phyloP scores from a whole-genome alignment of 306 rosid genomes.

The Crotalaria pallida region DNA sequence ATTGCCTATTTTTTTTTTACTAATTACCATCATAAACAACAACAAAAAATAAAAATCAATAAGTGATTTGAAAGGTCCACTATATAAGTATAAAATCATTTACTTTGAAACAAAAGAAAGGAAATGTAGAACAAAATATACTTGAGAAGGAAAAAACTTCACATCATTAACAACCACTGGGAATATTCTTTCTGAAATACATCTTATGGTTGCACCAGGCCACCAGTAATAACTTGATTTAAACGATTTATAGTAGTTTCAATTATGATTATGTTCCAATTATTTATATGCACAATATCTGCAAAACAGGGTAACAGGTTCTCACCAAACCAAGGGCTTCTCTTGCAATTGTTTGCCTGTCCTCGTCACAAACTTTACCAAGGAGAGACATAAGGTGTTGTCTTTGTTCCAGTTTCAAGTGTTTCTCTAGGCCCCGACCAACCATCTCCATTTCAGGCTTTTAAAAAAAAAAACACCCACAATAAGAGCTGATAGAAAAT shows the following conservation, averaged over 20 bases:
- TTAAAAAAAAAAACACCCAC: constrained; percentile 27
- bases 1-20: too few species aligned
- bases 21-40: neutral
- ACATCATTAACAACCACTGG: neutral
- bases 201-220: neutral
- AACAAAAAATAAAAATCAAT: neutral
- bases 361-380: constrained; percentile 56
- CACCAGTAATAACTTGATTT: neutral
- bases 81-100: neutral
- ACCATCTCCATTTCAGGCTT: constrained; percentile 99
- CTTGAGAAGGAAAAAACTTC: neutral
- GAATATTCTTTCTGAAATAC: neutral
- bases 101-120: neutral
- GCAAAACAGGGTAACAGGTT: constrained; percentile 12
- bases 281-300: neutral
- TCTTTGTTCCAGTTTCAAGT: constrained; percentile 71
- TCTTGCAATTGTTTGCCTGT: constrained; percentile 51
- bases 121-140: neutral
- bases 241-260: neutral
- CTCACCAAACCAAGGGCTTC: constrained; percentile 90
- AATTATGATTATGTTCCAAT: neutral
- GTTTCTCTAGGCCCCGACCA: constrained; percentile 69
- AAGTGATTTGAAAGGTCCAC: neutral
- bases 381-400: constrained; percentile 63
- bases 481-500: constrained; percentile 6